Evolutionary conservation across 805 yeast genomes (phyloP), one percentile per base, ranked within the genome.

Genomic region (Torulaspora indica): DNA sequence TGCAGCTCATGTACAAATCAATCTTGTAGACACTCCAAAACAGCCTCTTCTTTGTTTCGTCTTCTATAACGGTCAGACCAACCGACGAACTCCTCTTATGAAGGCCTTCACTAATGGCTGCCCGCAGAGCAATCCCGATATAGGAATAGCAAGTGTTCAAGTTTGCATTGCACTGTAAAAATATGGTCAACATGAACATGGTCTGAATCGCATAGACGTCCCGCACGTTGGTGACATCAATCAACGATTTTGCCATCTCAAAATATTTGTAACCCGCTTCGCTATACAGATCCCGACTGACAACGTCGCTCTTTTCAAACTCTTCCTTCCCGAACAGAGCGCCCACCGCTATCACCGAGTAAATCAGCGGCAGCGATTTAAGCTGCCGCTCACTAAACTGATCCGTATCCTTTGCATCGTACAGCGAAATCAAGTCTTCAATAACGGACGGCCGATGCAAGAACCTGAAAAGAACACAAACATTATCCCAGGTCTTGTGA

Each of bases 11-110:
- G 61, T 90, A 89, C 35, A 87, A 79, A 58, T 90, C 96, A 83
- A 88, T 84, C 61, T 89, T 89, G 62, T 85, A 84, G 49, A 89
- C 82, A 1, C 96, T 83, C 85, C 91, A 89, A 61, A 89, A 89
- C 33, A 90, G 67, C 47, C 96, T 72, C 63, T 88, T 89, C 48
- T 95, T 72, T 1, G 86, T 83, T 58, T 90, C 96, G 30, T 80
- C 70, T 58, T 86, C 95, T 27, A 89, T 80, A 1, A 90, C 90
- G 53, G 83, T 83, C 38, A 75, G 70, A 53, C 80, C 79, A 12
- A 70, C 70, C 52, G 78, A 72, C 34, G 79, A 70, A 35, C 80
- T 72, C 59, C 81, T 83, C 49, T 95, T 69, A 63, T 89, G 96
- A 14, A 87, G 68, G 0, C 96, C 95, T 53, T 86, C 88, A 52